These are phyloP conservation scores for Solanum hybrid DNA, from an alignment of 305 asterid genomes.

Conservation along the genomic window DNA sequence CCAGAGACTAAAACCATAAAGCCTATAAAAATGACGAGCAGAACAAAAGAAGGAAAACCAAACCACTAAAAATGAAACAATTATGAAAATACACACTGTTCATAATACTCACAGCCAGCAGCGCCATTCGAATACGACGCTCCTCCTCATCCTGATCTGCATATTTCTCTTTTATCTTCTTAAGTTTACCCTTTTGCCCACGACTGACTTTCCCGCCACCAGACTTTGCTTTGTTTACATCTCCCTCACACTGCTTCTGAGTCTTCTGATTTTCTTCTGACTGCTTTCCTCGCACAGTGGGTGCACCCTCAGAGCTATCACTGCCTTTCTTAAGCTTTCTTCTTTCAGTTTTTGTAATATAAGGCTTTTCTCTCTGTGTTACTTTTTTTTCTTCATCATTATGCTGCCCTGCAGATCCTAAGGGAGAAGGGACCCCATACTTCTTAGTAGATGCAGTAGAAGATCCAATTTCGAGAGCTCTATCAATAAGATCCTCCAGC, in stretches of 20 bases:
- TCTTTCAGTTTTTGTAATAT: slow-evolving; percentile 85
- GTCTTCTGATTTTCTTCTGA: slow-evolving; percentile 23
- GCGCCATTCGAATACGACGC: slow-evolving; percentile 73
- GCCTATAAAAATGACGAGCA: neutral
- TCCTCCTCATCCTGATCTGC: slow-evolving; percentile 99
- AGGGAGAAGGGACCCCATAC: slow-evolving; percentile 46
- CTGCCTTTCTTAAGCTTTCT: slow-evolving; percentile 84
- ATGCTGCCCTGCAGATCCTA: slow-evolving; percentile 28
- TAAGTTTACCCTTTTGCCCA: slow-evolving; percentile 83
- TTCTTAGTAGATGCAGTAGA: slow-evolving; percentile 47
- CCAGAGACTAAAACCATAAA: neutral
- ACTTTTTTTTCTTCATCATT: slow-evolving; percentile 28
- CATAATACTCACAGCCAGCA: slow-evolving; percentile 62
- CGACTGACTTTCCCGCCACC: slow-evolving; percentile 63
- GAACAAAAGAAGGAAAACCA: neutral
- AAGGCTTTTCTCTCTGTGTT: slow-evolving; percentile 65
- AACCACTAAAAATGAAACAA: neutral
- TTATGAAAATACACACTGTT: neutral
- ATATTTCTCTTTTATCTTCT: slow-evolving; percentile 93
- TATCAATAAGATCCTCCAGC: slow-evolving; percentile 83
- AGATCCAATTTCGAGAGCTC: slow-evolving; percentile 91
- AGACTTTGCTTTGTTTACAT: slow-evolving; percentile 30
- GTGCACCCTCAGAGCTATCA: slow-evolving; percentile 28
- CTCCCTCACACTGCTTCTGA: slow-evolving; percentile 26
- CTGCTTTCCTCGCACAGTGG: slow-evolving; percentile 27